These are phyloP conservation scores for Cercospora nicotianae DNA, from an alignment of 2,329 filamentous ascomycete genomes.

Conservation along the genomic window DNA sequence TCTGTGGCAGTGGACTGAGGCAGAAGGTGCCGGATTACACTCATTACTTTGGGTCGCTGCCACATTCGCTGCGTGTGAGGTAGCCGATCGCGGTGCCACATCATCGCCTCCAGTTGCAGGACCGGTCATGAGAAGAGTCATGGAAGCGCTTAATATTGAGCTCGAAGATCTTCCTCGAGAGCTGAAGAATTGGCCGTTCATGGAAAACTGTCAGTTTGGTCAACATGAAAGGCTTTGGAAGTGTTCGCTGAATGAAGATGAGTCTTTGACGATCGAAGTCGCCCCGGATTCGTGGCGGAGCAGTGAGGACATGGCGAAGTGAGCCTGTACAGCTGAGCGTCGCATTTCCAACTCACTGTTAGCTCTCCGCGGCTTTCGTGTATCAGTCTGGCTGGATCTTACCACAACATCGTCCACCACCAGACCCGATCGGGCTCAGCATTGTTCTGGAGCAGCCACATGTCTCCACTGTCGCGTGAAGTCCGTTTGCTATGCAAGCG, in stretches of 20 bases:
- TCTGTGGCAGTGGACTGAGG: background rate
- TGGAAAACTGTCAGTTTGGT: background rate
- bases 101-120: background rate
- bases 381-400: background rate
- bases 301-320: background rate
- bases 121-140: background rate
- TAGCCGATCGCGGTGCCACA: background rate
- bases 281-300: background rate
- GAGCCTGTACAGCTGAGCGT: background rate
- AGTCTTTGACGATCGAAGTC: background rate
- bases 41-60: background rate
- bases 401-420: background rate
- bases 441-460: too few species aligned
- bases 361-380: background rate
- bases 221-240: background rate
- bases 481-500: too few species aligned
- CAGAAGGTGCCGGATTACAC: background rate
- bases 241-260: background rate
- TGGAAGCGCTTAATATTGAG: background rate
- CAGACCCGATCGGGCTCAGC: background rate
- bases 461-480: too few species aligned
- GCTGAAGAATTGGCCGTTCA: background rate
- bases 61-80: background rate
- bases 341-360: background rate
- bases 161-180: background rate